Conservation (phyloP, 352 stramenopile species). For the Phytophthora sp. region DNA sequence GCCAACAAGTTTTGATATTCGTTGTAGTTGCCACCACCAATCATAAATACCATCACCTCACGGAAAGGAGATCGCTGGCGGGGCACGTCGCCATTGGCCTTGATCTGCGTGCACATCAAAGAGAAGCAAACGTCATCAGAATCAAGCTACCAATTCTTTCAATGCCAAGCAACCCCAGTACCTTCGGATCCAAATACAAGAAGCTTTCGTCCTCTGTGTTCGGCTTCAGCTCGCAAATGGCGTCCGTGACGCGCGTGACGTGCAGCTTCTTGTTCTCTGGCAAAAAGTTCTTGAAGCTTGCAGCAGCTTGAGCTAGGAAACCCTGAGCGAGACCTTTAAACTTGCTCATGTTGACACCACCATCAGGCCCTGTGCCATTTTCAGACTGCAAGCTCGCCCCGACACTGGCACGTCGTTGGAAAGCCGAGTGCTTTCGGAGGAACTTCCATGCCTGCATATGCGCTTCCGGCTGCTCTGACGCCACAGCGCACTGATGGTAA, state of each 20-base stretch:
- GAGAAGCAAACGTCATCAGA: slow-evolving; percentile 1
- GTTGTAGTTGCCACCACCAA: slow-evolving; percentile 88
- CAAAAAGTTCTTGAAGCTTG: slow-evolving; percentile 89
- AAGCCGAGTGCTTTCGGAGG: slow-evolving; percentile 82
- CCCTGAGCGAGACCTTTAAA: slow-evolving; percentile 87
- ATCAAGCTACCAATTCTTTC: neutral
- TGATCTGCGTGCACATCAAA: slow-evolving; percentile 50
- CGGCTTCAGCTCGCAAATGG: slow-evolving; percentile 81
- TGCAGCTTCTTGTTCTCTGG: slow-evolving; percentile 90
- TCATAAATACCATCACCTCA: slow-evolving; percentile 90
- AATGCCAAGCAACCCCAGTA: no score
- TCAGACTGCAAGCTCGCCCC: slow-evolving; percentile 51
- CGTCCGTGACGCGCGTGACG: slow-evolving; percentile 79
- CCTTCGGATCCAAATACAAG: slow-evolving; percentile 88
- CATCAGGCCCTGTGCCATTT: slow-evolving; percentile 32
- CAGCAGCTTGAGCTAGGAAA: slow-evolving; percentile 79
- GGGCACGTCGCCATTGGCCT: slow-evolving; percentile 69
- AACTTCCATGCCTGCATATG: slow-evolving; percentile 77
- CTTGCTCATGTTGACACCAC: slow-evolving; percentile 76
- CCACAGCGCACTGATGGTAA: slow-evolving; percentile 62
- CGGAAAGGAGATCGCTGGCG: slow-evolving; percentile 80
- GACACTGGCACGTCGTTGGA: slow-evolving; percentile 81
- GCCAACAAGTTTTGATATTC: slow-evolving; percentile 89
- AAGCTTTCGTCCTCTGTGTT: slow-evolving; percentile 87
- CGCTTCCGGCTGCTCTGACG: slow-evolving; percentile 41